Conservation (phyloP, 306 rosid species). For the Sesbania bispinosa region DNA sequence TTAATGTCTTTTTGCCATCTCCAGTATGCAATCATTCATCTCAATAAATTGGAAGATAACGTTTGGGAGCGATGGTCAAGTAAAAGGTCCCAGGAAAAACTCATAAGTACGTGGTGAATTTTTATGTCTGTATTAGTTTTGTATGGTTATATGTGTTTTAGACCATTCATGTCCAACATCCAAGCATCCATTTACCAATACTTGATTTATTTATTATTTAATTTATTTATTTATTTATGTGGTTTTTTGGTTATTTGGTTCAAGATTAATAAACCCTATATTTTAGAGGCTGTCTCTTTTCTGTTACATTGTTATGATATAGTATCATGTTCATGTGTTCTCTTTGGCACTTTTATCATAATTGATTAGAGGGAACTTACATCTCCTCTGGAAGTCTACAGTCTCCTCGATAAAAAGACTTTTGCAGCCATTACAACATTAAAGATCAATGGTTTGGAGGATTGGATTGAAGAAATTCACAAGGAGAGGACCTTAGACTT, state of each 20-base stretch:
- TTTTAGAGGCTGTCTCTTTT: not conserved
- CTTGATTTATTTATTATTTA: not conserved
- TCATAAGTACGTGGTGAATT: slow-evolving; percentile 46
- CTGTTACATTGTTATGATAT: not conserved
- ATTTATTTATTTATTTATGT: not conserved
- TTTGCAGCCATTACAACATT: too few relatives aligned
- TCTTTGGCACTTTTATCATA: not conserved
- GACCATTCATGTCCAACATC: slow-evolving; percentile 3
- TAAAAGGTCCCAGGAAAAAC: slow-evolving; percentile 59
- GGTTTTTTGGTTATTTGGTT: not conserved
- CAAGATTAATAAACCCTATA: not conserved
- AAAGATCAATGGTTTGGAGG: too few relatives aligned
- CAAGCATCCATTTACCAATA: not conserved
- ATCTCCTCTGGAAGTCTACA: too few relatives aligned
- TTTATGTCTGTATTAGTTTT: not conserved
- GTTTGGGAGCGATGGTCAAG: slow-evolving; percentile 88
- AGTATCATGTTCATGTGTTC: not conserved
- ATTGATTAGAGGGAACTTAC: not conserved
- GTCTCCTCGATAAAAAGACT: too few relatives aligned
- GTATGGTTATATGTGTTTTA: not conserved
- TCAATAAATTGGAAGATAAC: slow-evolving; percentile 93
- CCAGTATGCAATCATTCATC: slow-evolving; percentile 87
- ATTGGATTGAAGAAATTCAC: too few relatives aligned
- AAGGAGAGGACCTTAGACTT: too few relatives aligned
- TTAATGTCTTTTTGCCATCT: slow-evolving; percentile 34